Evolutionary conservation across 2,329 filamentous ascomycete genomes (phyloP).

Genomic region (Triangularia verruculosa): DNA sequence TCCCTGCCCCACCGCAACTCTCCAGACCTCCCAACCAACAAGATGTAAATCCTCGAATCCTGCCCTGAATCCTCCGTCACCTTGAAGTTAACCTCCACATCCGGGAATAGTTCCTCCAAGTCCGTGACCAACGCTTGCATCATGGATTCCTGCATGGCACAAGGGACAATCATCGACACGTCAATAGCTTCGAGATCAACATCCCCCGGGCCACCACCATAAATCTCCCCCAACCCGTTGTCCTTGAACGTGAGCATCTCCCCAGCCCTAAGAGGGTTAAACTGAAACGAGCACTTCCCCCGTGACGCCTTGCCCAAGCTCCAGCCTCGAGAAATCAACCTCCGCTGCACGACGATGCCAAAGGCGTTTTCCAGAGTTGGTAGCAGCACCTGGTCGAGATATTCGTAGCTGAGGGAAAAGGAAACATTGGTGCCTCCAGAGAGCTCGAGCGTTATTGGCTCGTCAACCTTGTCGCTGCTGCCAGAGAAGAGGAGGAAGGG

Average conservation of each 20-base stretch:
- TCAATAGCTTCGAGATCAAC: slow-evolving; percentile 46
- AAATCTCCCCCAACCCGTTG: slow-evolving; percentile 25
- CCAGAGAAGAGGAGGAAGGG: slow-evolving; percentile 57
- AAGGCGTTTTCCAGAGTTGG: slow-evolving; percentile 52
- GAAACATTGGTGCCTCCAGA: slow-evolving; percentile 58
- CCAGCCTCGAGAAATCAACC: slow-evolving; percentile 51
- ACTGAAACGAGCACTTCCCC: slow-evolving; percentile 46
- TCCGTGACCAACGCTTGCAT: slow-evolving; percentile 39
- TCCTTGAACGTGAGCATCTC: slow-evolving; percentile 38
- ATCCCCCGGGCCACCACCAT: slow-evolving; percentile 22
- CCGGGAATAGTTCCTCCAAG: slow-evolving; percentile 43
- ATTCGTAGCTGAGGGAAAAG: slow-evolving; percentile 59
- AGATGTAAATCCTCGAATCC: slow-evolving; percentile 51
- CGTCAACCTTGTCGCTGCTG: slow-evolving; percentile 37
- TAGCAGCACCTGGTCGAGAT: slow-evolving; percentile 59
- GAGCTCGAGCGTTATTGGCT: slow-evolving; percentile 49
- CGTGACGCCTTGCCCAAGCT: slow-evolving; percentile 39
- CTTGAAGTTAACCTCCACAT: slow-evolving; percentile 43
- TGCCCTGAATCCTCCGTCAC: slow-evolving; percentile 50
- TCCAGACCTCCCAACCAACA: slow-evolving; percentile 54
- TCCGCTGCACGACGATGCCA: slow-evolving; percentile 44
- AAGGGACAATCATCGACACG: slow-evolving; percentile 50
- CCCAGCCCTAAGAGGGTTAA: slow-evolving; percentile 38
- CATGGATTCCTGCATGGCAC: slow-evolving; percentile 41
- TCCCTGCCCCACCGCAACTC: slow-evolving; percentile 28